Base-by-base conservation (phyloP, 179 eudicot genomes). In the Vitellaria paradoxa region DNA sequence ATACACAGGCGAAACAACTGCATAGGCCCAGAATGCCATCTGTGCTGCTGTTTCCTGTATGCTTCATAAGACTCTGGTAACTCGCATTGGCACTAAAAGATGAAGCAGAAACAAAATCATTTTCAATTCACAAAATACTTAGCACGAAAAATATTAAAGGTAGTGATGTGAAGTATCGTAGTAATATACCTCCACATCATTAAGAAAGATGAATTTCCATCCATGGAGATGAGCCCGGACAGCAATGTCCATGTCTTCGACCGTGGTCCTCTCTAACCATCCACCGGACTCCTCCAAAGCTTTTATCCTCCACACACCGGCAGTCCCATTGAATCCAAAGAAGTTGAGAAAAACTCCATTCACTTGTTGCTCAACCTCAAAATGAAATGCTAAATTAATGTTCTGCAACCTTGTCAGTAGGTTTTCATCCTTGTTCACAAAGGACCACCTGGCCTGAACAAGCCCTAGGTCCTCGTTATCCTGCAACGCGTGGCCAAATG, bases 201-300 rank as follows among this genome's bases (percentile, higher is more conserved):
- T 90, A 47, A 95, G 93, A 79, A 82, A 95, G 77, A 95, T 82
- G 84, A 95, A 91, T 74, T 95, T 95, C 99, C 99, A 95, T 4
- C 99, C 99, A 42, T 93, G 87, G 55, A 95, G 95, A 87, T 95
- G 99, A 71, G 99, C 99, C 3, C 99, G 89, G 18, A 95, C 99
- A 63, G 99, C 99, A 81, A 96, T 93, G 85, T 96, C 99, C 99
- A 96, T 96, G 80, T 96, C 99, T 83, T 96, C 99, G 2, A 96
- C 99, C 0, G 99, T 96, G 76, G 98, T 96, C 80, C 99, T 87
- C 91, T 96, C 99, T 83, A 96, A 80, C 99, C 99, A 95, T 0
- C 99, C 99, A 77, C 99, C 99, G 3, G 97, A 92, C 10, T 92
- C 99, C 75, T 94, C 98, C 72, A 96, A 88, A 12, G 99, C 96